phyloP scores from a whole-genome alignment of 139 green algal genomes.

The Closterium sp. region DNA sequence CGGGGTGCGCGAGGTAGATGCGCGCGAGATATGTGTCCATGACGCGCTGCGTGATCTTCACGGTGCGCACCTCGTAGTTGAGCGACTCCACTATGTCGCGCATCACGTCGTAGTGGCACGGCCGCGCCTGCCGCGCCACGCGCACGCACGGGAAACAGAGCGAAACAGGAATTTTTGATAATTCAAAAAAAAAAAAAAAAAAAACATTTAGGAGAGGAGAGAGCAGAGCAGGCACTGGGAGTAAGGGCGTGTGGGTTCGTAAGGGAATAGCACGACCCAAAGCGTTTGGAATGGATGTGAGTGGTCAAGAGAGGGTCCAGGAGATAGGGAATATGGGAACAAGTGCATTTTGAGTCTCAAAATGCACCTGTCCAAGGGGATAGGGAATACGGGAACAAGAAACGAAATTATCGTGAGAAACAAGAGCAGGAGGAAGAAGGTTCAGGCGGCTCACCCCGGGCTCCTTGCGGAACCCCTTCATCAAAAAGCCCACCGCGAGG shows the following conservation, averaged over 20 bases:
- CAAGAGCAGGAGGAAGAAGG: neutral
- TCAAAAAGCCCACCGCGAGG: neutral
- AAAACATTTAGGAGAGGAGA: too few relatives aligned
- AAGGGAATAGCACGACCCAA: too few relatives aligned
- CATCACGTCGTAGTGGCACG: constrained; percentile 50
- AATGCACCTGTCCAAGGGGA: too few relatives aligned
- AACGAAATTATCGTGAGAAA: too few relatives aligned
- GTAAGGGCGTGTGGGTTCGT: too few relatives aligned
- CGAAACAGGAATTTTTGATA: neutral
- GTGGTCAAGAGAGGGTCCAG: neutral
- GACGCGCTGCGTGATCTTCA: constrained; percentile 40
- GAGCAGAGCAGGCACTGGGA: too few relatives aligned
- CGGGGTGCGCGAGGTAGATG: constrained; percentile 29
- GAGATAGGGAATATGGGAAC: too few relatives aligned
- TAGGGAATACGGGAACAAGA: too few relatives aligned
- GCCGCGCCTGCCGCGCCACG: constrained; percentile 33
- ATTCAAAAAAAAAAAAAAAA: too few relatives aligned
- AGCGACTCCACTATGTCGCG: constrained; percentile 33
- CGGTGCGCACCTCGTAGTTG: constrained; percentile 41
- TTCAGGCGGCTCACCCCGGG: neutral
- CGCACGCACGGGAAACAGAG: neutral
- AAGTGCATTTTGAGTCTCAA: too few relatives aligned
- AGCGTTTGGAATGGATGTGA: too few relatives aligned
- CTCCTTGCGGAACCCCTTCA: constrained; percentile 45
- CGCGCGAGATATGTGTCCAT: constrained; percentile 35